phyloP scores from a whole-genome alignment of 1,139 yeast genomes.

The Nakaseomyces nivariensis region DNA sequence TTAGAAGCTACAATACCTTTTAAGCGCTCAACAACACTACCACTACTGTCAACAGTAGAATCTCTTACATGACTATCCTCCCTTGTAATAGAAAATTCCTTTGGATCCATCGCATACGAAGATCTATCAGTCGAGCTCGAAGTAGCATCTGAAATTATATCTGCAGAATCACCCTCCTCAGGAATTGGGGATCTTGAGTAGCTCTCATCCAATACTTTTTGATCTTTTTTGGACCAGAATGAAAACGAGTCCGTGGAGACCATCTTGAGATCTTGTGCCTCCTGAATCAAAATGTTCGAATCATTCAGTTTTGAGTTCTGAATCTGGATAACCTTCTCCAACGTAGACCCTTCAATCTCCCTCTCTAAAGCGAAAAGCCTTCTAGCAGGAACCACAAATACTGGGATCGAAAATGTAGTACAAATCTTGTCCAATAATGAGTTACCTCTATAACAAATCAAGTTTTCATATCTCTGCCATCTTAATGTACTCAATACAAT shows the following conservation, averaged over 20 bases:
- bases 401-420: conserved; percentile 54
- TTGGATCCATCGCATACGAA: not conserved
- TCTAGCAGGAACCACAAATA: conserved; percentile 55
- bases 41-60: not conserved
- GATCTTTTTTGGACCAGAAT: conserved; percentile 2
- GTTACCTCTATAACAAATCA: conserved; percentile 23
- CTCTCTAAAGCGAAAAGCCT: conserved; percentile 49
- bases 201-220: not conserved
- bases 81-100: not conserved
- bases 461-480: conserved; percentile 13
- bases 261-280: not conserved
- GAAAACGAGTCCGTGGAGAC: not conserved
- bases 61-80: not conserved
- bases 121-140: not conserved
- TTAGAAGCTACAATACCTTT: not conserved
- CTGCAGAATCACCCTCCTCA: not conserved
- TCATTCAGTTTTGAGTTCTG: not conserved
- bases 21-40: not conserved
- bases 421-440: conserved; percentile 55
- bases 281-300: not conserved
- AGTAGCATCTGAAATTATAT: not conserved
- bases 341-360: not conserved
- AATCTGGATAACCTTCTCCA: not conserved
- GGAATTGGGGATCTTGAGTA: not conserved
- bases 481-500: conserved; percentile 28